phyloP scores from a whole-genome alignment of 2,329 filamentous ascomycete species.

The Aspergillus sclerotialis region DNA sequence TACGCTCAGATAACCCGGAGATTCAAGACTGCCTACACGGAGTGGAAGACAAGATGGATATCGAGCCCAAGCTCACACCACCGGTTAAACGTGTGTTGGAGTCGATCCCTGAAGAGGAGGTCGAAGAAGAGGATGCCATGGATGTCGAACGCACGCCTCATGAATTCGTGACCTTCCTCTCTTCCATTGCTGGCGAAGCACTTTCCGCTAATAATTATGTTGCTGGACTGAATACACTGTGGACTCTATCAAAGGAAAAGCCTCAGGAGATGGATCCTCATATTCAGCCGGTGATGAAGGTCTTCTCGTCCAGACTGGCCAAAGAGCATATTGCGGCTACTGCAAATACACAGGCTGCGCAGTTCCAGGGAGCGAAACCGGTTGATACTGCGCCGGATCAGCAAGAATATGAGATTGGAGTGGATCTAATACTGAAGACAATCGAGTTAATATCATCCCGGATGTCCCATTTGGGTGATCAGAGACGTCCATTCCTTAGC shows the following conservation, averaged over 20 bases:
- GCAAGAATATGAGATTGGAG: slow-evolving; percentile 82
- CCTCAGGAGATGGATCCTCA: slow-evolving; percentile 86
- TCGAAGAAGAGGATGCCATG: slow-evolving; percentile 75
- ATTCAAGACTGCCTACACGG: slow-evolving; percentile 88
- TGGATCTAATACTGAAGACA: slow-evolving; percentile 85
- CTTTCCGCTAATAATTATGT: slow-evolving; percentile 75
- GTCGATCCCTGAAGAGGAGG: slow-evolving; percentile 72
- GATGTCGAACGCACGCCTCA: slow-evolving; percentile 71
- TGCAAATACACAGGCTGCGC: slow-evolving; percentile 41
- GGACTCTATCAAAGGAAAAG: slow-evolving; percentile 80
- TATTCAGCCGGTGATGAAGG: slow-evolving; percentile 83
- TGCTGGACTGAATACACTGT: slow-evolving; percentile 85
- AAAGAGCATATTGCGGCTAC: slow-evolving; percentile 83
- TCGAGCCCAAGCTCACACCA: slow-evolving; percentile 64
- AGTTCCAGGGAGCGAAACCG: slow-evolving; percentile 32
- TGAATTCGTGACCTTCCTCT: slow-evolving; percentile 79
- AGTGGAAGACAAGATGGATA: slow-evolving; percentile 61
- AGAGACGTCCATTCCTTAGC: slow-evolving; percentile 86
- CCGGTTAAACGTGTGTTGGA: slow-evolving; percentile 78
- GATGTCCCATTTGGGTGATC: slow-evolving; percentile 88
- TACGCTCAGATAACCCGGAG: slow-evolving; percentile 83
- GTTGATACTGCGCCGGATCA: slow-evolving; percentile 49
- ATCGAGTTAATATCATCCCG: slow-evolving; percentile 87
- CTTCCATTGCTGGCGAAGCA: slow-evolving; percentile 78
- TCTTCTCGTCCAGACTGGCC: slow-evolving; percentile 82